Conservation (phyloP, 768 basidiomycete species). For the Cystofilobasidium bisporidii region DNA sequence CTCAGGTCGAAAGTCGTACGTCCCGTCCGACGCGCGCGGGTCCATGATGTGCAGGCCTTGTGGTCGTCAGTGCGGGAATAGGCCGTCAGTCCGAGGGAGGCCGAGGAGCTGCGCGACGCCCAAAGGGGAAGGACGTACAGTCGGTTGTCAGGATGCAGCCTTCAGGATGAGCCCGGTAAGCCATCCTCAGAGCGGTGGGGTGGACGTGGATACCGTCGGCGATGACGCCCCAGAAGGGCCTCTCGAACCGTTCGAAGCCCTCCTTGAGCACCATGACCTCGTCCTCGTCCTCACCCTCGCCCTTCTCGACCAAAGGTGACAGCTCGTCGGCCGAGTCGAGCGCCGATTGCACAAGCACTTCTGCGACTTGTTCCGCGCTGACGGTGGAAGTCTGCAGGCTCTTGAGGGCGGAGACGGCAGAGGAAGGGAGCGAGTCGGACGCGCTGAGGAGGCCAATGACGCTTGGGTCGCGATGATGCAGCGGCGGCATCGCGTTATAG, state of each 20-base stretch:
- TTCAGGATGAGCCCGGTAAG: constrained; percentile 70
- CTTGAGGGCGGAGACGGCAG: constrained; percentile 1
- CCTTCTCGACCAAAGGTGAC: constrained; percentile 40
- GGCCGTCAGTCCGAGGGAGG: no score
- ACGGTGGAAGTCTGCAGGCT: constrained; percentile 6
- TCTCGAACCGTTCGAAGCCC: constrained; percentile 42
- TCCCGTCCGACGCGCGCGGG: constrained; percentile 69
- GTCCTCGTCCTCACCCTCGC: background rate
- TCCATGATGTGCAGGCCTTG: constrained; percentile 77
- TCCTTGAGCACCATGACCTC: background rate
- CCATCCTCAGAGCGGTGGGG: constrained; percentile 79
- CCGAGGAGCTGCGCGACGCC: no score
- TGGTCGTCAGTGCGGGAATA: no score
- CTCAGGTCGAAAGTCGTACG: constrained; percentile 80
- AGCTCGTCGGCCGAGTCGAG: constrained; percentile 39
- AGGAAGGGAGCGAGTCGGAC: background rate
- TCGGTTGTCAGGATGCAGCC: constrained; percentile 85
- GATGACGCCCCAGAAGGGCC: constrained; percentile 81
- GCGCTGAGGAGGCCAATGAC: constrained; percentile 61
- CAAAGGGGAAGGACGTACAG: constrained; percentile 47
- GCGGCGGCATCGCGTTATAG: constrained; percentile 85
- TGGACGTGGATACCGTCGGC: constrained; percentile 87
- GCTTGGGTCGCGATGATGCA: constrained; percentile 25
- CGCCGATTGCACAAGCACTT: background rate
- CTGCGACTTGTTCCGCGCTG: background rate